phyloP scores from a whole-genome alignment of 768 basidiomycete genomes.

The Macrolepiota dolichaula region DNA sequence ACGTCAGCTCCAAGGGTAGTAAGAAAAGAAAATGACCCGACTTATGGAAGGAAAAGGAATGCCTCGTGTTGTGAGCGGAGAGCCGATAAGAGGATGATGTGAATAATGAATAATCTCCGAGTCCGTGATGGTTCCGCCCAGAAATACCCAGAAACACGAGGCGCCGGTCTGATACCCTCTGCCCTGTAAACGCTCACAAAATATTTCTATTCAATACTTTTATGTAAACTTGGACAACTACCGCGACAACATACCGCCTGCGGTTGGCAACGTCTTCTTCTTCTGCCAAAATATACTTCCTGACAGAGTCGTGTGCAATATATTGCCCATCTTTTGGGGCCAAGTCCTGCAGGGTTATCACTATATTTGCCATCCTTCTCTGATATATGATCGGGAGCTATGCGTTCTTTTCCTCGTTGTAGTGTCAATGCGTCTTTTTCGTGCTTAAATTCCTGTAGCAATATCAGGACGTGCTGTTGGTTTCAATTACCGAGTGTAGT shows the following conservation, averaged over 20 bases:
- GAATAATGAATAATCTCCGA: constrained; percentile 4
- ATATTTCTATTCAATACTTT: neutral
- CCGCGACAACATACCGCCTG: no score
- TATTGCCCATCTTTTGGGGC: neutral
- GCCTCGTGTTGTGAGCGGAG: constrained; percentile 39
- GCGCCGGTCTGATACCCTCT: constrained; percentile 3
- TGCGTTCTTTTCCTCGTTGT: neutral
- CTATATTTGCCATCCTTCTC: neutral
- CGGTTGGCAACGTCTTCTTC: neutral
- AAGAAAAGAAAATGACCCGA: constrained; percentile 27
- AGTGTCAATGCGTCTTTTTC: neutral
- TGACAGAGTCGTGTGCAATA: neutral
- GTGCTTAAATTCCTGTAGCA: neutral
- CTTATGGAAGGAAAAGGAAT: constrained; percentile 26
- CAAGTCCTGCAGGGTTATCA: neutral
- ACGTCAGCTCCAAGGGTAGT: constrained; percentile 24
- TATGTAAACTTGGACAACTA: neutral
- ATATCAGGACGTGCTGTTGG: neutral
- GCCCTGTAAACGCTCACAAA: constrained; percentile 5
- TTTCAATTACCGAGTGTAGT: no score
- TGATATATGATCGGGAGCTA: neutral
- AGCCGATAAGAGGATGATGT: constrained; percentile 16
- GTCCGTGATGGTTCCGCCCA: constrained; percentile 27
- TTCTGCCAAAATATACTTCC: neutral
- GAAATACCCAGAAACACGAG: constrained; percentile 9